Percentiles rank a stretch among this genome's conserved stretches.
phyloP scores from a whole-genome alignment of 2,329 filamentous ascomycete genomes.

The Stemphylium lycopersici region DNA sequence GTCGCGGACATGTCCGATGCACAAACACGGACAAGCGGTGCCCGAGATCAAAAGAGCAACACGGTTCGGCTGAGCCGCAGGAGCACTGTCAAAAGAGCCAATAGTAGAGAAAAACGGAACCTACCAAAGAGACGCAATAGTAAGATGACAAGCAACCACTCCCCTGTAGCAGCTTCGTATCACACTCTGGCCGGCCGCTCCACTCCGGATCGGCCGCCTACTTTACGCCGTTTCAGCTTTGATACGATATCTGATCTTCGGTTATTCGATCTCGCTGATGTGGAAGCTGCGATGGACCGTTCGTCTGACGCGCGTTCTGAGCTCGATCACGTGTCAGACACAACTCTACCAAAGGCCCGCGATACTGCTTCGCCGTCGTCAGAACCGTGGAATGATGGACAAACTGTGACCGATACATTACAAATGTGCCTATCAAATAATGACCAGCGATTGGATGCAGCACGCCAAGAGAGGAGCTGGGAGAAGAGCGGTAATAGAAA shows the following conservation, averaged over 20 bases:
- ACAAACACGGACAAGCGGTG: neutral
- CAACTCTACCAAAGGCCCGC: neutral
- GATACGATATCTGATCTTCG: neutral
- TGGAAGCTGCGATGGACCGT: neutral
- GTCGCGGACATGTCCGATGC: neutral
- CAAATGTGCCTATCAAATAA: too few relatives aligned
- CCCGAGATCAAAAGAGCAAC: neutral
- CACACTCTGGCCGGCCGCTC: neutral
- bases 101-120: neutral
- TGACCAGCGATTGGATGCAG: neutral
- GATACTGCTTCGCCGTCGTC: neutral
- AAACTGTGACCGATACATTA: too few relatives aligned
- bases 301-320: neutral
- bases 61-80: neutral
- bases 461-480: neutral
- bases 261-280: neutral
- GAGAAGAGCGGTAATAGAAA: neutral
- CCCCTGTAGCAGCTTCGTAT: neutral
- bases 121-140: neutral
- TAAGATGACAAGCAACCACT: neutral
- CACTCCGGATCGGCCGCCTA: neutral
- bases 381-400: too few relatives aligned
- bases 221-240: constrained; percentile 2
- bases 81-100: neutral
- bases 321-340: too few relatives aligned